Evolutionary conservation across 352 stramenopile species (phyloP), one percentile per base, ranked within the genome.

Genomic region (Phytophthora syringae): DNA sequence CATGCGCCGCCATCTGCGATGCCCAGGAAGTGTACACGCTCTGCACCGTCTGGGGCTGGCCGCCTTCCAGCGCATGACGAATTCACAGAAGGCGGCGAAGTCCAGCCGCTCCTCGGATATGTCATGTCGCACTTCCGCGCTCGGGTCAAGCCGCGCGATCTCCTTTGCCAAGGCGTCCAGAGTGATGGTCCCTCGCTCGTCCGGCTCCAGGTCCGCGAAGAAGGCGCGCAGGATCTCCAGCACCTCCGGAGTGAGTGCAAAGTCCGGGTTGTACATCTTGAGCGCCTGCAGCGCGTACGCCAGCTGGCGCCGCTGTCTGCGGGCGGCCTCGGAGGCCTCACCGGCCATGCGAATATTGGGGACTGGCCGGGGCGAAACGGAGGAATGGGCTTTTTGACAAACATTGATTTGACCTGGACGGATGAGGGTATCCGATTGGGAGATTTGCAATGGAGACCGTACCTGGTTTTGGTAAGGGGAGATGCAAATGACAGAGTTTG

Each of bases 21-120:
- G 82, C 85, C 87, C 87, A 95, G 18, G 85, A 90, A 24, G 80
- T 80, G 60, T 95, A 95, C 20, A 95, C 74, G 60, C 81, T 86
- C 70, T 88, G 80, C 25, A 93, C 77, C 0, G 77, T 72, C 36
- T 71, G 55, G 87, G 87, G 52, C 73, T 89, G 47, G 88, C 79
- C 50, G 82, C 82, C 66, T 89, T 91, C 83, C 85, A 93, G 55
- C 72, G 79, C 83, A 94, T 90, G 53, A 95, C 84, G 72, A 80
- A 91, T 25, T 73, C 52, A 56, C 87, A 92, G 55, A 95, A 95
- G 24, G 69, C 69, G 13, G 78, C 60, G 56, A 95, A 95, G 50
- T 92, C 80, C 27, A 93, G 60, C 7, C 75, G 74, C 44, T 90
- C 77, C 2, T 81, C 39, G 7, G 43, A 32, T 32, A 86, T 71